Evolutionary conservation across 2,329 filamentous ascomycete genomes (phyloP), one percentile per base, ranked within the genome.

Genomic region (Fusarium aywerte): DNA sequence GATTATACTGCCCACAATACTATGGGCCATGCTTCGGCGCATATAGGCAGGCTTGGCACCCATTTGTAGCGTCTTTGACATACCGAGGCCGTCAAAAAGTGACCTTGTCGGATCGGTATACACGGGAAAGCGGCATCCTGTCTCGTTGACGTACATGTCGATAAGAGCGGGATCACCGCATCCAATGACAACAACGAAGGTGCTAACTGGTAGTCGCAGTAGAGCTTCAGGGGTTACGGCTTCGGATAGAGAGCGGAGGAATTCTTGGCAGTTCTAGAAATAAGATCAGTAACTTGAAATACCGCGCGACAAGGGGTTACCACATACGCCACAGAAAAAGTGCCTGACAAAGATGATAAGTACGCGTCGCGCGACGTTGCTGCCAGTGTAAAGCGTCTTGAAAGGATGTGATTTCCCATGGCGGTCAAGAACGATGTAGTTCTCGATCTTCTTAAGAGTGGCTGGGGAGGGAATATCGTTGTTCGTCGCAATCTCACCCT

Each of bases 311-410:
- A 21, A 20, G 36, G 31, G 40, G 23, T 49, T 38, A 31, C 39
- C 5, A 83, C 89, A 77, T 83, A 92, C 90, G 33, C 90, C 90
- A 75, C 91, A 93, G 82, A 92, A 93, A 78, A 93, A 94, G 79
- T 93, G 91, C 42, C 91, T 85, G 58, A 94, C 84, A 74, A 94
- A 93, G 68, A 93, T 87, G 39, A 93, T 78, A 31, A 94, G 81
- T 27, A 92, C 86, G 4, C 88, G 81, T 18, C 83, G 80, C 13
- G 84, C 80, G 4, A 82, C 81, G 53, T 85, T 85, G 44, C 76
- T 80, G 5, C 86, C 85, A 32, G 81, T 83, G 75, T 89, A 90
- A 27, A 92, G 78, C 69, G 84, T 87, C 76, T 85, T 85, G 77
- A 92, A 92, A 0, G 84, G 80, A 40, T 84, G 83, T 15, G 84